A percentile compares a stretch with the other conserved stretches of the same genome.
These are phyloP conservation scores for Globisporangium cederbergense DNA, from an alignment of 352 stramenopile genomes.

Conservation along the genomic window DNA sequence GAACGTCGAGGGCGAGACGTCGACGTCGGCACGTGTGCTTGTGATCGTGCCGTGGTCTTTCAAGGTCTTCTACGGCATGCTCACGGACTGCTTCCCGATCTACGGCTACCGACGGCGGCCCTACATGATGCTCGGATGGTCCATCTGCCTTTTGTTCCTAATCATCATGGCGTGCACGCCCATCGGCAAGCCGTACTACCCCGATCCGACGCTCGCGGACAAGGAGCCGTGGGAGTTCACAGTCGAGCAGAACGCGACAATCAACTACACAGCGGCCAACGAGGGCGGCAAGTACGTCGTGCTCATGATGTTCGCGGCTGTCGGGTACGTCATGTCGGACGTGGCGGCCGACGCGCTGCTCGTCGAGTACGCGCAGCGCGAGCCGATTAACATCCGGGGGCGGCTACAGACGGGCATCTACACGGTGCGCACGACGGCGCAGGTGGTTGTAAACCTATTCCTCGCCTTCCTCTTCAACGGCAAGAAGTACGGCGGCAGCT, in stretches of 20 bases:
- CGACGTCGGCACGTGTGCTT: slow-evolving; percentile 27
- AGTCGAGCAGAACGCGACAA: slow-evolving; percentile 17
- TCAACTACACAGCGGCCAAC: slow-evolving; percentile 32
- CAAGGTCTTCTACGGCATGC: slow-evolving; percentile 63
- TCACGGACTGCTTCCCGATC: slow-evolving; percentile 55
- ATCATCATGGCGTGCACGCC: slow-evolving; percentile 41
- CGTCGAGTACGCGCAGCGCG: slow-evolving; percentile 26
- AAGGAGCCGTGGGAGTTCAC: slow-evolving; percentile 22
- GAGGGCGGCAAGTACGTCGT: slow-evolving; percentile 53
- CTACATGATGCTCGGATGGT: slow-evolving; percentile 64
- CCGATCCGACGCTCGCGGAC: slow-evolving; percentile 20
- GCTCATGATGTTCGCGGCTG: slow-evolving; percentile 66
- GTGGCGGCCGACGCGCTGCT: slow-evolving; percentile 61
- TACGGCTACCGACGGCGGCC: slow-evolving; percentile 53
- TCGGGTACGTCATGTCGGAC: slow-evolving; percentile 77
- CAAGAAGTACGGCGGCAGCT: slow-evolving; percentile 48
- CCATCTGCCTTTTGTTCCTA: slow-evolving; percentile 38
- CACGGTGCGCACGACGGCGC: slow-evolving; percentile 27
- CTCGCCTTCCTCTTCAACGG: slow-evolving; percentile 56
- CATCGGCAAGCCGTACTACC: slow-evolving; percentile 46
- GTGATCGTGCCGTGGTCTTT: slow-evolving; percentile 51
- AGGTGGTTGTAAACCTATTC: slow-evolving; percentile 36
- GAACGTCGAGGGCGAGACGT: slow-evolving; percentile 30
- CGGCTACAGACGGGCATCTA: slow-evolving; percentile 48
- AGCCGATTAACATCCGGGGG: slow-evolving; percentile 36